A percentile compares a stretch with the other conserved stretches of the same genome.
phyloP scores from a whole-genome alignment of 2,329 filamentous ascomycete species.

The Phialophora macrospora region DNA sequence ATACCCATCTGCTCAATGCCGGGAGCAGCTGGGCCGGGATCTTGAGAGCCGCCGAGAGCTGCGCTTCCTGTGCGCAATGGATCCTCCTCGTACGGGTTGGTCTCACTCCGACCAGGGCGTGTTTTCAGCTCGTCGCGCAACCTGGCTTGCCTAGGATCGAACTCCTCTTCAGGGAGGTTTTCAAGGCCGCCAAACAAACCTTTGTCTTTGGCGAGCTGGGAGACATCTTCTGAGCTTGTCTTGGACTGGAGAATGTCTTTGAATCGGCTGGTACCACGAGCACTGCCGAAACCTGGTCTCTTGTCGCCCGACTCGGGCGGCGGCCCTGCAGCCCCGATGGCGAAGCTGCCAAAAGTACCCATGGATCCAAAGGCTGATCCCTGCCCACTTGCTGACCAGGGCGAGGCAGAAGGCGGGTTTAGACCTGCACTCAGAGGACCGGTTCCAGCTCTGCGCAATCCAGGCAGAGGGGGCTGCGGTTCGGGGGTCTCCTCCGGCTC shows the following conservation, averaged over 20 bases:
- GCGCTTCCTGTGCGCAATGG: constrained; percentile 63
- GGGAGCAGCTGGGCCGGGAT: constrained; percentile 62
- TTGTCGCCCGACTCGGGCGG: constrained; percentile 64
- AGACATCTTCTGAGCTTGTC: constrained; percentile 70
- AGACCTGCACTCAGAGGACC: constrained; percentile 58
- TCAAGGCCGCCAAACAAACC: constrained; percentile 58
- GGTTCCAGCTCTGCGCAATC: constrained; percentile 62
- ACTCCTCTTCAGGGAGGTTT: constrained; percentile 58
- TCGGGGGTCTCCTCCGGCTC: constrained; percentile 52
- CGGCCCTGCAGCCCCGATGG: constrained; percentile 64
- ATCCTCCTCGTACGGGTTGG: constrained; percentile 55
- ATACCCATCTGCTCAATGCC: constrained; percentile 62
- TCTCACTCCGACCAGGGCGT: constrained; percentile 55
- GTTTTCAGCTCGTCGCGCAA: constrained; percentile 57
- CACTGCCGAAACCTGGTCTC: constrained; percentile 67
- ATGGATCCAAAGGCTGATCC: constrained; percentile 70
- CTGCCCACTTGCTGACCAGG: constrained; percentile 65
- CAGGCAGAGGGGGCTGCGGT: constrained; percentile 55
- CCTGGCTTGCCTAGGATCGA: constrained; percentile 53
- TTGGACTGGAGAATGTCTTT: constrained; percentile 79
- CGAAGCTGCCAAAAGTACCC: constrained; percentile 90
- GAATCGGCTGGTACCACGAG: constrained; percentile 78
- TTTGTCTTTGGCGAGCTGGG: constrained; percentile 60
- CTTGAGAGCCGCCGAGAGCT: constrained; percentile 74
- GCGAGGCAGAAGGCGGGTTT: constrained; percentile 54